Conservation (phyloP, 805 yeast species). For the Wickerhamiella galacta region DNA sequence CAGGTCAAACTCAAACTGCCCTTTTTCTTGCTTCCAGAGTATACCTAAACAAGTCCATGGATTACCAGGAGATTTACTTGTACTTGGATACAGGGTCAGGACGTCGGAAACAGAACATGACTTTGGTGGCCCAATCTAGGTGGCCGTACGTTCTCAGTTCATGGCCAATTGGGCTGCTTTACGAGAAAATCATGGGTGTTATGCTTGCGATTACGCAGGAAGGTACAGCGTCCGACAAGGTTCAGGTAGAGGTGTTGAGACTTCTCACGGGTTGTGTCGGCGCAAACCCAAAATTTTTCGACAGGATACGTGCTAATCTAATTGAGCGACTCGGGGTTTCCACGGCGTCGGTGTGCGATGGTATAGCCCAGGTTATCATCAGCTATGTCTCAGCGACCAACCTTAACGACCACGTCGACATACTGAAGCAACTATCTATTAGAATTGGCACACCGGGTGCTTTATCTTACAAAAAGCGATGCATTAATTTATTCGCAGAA, state of each 20-base stretch:
- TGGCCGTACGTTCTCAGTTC: slow-evolving; percentile 4
- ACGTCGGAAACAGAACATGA: background rate
- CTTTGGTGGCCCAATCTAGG: background rate
- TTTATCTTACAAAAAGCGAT: slow-evolving; percentile 5
- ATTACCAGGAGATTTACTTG: slow-evolving; percentile 2
- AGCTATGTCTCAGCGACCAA: slow-evolving; percentile 2
- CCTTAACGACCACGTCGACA: background rate
- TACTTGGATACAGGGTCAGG: slow-evolving; percentile 1
- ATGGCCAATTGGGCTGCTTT: slow-evolving; percentile 3
- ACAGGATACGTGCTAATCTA: slow-evolving; percentile 1
- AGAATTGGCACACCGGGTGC: slow-evolving; percentile 4
- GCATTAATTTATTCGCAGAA: slow-evolving; percentile 1
- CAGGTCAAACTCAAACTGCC: background rate
- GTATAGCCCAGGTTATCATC: slow-evolving; percentile 3
- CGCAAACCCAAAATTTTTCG: slow-evolving; percentile 4
- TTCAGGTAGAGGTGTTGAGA: slow-evolving; percentile 6
- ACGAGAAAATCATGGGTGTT: slow-evolving; percentile 5
- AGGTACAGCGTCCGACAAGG: slow-evolving; percentile 1
- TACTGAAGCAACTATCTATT: slow-evolving; percentile 1
- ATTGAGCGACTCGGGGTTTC: slow-evolving; percentile 2
- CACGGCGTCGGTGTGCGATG: slow-evolving; percentile 4
- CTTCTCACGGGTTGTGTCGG: slow-evolving; percentile 3
- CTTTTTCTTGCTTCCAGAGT: slow-evolving; percentile 3
- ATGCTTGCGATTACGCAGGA: slow-evolving; percentile 4
- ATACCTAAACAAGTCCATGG: background rate